Conservation (phyloP, 1,284 basidiomycete genomes). For the Ganoderma lingzhi region DNA sequence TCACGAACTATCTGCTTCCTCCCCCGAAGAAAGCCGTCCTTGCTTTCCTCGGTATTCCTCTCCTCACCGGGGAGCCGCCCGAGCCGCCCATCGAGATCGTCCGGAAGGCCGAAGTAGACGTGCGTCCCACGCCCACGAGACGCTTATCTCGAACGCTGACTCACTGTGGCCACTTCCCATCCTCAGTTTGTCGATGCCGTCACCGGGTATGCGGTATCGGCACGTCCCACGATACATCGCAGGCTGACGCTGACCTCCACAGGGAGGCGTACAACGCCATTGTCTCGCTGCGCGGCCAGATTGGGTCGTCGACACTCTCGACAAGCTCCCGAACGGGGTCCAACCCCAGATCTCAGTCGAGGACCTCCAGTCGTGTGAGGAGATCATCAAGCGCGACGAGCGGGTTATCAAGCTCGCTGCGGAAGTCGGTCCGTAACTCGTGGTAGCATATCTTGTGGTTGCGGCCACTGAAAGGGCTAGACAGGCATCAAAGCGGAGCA, state of each 20-base stretch:
- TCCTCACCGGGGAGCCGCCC: conserved; percentile 64
- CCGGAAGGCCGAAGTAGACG: conserved; percentile 81
- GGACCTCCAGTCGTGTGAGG: conserved; percentile 77
- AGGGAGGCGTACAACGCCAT: conserved; percentile 62
- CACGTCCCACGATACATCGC: neutral
- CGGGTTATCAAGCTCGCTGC: conserved; percentile 75
- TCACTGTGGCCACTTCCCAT: conserved; percentile 12
- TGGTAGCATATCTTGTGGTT: too few relatives aligned
- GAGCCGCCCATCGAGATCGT: conserved; percentile 60
- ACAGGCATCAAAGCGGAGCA: conserved; percentile 79
- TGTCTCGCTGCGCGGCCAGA: conserved; percentile 57
- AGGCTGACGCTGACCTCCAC: neutral
- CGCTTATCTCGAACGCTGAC: neutral
- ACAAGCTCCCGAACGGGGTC: conserved; percentile 67
- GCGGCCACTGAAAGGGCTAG: neutral
- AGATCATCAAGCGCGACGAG: conserved; percentile 70
- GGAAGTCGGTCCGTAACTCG: conserved; percentile 68
- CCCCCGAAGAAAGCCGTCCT: conserved; percentile 84
- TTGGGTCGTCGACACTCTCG: conserved; percentile 69
- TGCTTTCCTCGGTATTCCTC: conserved; percentile 76
- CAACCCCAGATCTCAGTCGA: conserved; percentile 85
- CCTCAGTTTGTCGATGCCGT: conserved; percentile 73
- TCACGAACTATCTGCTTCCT: conserved; percentile 73
- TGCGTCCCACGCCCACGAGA: conserved; percentile 46
- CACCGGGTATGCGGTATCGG: conserved; percentile 56